A percentile compares a stretch with the other conserved stretches of the same genome.
phyloP scores from a whole-genome alignment of 2,329 filamentous ascomycete genomes.

The Fusarium sp. region DNA sequence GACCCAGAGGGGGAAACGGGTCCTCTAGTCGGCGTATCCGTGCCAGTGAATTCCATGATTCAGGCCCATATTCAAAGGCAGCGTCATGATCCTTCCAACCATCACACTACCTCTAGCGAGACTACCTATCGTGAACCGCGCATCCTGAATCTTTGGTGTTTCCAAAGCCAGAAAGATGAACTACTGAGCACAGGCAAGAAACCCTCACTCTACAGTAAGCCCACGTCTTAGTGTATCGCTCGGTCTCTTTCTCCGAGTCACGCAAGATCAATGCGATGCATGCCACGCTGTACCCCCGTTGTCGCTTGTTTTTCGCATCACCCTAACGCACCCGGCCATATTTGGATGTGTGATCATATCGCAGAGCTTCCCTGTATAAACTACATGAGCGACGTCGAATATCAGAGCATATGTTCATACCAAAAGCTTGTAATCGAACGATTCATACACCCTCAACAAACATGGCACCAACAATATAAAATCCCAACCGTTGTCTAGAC shows the following conservation, averaged over 20 bases:
- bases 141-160: background rate
- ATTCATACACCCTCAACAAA: constrained; percentile 32
- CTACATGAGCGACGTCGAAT: constrained; percentile 21
- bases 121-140: background rate
- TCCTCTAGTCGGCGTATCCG: constrained; percentile 8
- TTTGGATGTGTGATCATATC: constrained; percentile 4
- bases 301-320: background rate
- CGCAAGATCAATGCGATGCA: background rate
- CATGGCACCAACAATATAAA: constrained; percentile 35
- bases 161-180: too few species aligned
- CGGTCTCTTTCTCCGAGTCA: background rate
- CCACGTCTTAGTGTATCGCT: too few species aligned
- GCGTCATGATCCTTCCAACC: too few species aligned
- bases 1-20: constrained; percentile 21
- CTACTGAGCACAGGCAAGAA: too few species aligned
- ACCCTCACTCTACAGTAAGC: too few species aligned
- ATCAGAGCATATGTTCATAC: constrained; percentile 39
- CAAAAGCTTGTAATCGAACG: constrained; percentile 35
- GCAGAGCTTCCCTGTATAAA: background rate
- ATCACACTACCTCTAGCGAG: background rate
- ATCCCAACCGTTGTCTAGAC: constrained; percentile 18
- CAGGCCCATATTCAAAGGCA: background rate
- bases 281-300: background rate
- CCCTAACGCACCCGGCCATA: constrained; percentile 6
- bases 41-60: constrained; percentile 3